phyloP scores from a whole-genome alignment of 345 rosid genomes.

The Populus deltoides region DNA sequence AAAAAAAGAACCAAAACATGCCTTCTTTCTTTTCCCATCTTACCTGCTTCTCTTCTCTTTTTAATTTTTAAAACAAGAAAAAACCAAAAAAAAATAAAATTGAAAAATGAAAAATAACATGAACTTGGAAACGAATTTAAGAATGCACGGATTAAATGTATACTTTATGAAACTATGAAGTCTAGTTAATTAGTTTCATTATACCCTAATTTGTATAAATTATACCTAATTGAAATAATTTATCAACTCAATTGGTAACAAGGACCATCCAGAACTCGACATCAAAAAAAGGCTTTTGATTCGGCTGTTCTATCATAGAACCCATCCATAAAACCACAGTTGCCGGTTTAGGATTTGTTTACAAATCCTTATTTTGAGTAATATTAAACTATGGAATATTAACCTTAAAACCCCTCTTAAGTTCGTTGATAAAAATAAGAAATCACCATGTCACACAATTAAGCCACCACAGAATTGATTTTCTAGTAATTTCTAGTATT shows the following conservation, averaged over 20 bases:
- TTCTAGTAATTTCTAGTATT: background rate
- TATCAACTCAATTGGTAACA: constrained; percentile 30
- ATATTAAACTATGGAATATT: constrained; percentile 40
- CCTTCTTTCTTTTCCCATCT: too few relatives aligned
- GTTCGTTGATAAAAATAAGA: constrained; percentile 35
- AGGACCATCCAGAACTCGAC: constrained; percentile 58
- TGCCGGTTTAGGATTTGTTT: constrained; percentile 17
- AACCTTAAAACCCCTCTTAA: constrained; percentile 33
- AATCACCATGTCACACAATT: constrained; percentile 4
- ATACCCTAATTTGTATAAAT: too few relatives aligned
- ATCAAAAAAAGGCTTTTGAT: constrained; percentile 35
- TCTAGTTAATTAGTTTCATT: too few relatives aligned
- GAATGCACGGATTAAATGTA: too few relatives aligned
- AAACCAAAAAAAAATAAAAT: too few relatives aligned
- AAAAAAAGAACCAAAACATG: too few relatives aligned
- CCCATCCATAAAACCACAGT: background rate
- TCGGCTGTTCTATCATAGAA: constrained; percentile 28
- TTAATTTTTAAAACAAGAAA: too few relatives aligned
- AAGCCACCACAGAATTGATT: constrained; percentile 9
- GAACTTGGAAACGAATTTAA: too few relatives aligned
- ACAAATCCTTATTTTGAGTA: constrained; percentile 34
- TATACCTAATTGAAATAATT: too few relatives aligned
- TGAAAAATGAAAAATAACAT: too few relatives aligned
- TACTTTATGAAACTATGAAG: too few relatives aligned
- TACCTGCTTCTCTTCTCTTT: too few relatives aligned